Percentiles rank a stretch among this genome's conserved stretches.
Conservation (phyloP, 2,329 filamentous ascomycete species). For the Claviceps maximensis region DNA sequence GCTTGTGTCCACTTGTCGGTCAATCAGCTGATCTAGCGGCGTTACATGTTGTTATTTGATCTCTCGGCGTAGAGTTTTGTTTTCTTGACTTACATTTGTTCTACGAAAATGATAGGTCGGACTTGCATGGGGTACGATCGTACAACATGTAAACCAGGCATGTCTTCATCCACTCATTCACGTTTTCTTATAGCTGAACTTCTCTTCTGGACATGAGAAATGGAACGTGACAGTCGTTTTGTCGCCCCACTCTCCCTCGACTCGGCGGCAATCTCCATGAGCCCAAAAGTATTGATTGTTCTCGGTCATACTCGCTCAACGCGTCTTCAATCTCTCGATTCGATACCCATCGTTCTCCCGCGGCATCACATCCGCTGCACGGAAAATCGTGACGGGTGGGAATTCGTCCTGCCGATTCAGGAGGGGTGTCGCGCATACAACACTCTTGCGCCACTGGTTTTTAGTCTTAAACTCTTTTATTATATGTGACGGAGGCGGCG, state of each 20-base stretch:
- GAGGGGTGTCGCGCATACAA: background rate
- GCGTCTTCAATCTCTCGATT: background rate
- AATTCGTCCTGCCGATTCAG: background rate
- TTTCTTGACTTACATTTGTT: background rate
- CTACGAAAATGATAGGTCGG: background rate
- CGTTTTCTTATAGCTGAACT: conserved; percentile 3
- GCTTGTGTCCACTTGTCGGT: conserved; percentile 24
- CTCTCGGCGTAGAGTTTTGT: conserved; percentile 20
- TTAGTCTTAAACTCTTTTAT: conserved; percentile 3
- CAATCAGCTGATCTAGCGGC: conserved; percentile 21
- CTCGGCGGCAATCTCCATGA: background rate
- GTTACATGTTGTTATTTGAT: conserved; percentile 18
- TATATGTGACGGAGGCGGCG: background rate
- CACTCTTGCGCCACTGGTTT: conserved; percentile 2
- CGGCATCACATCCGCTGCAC: background rate
- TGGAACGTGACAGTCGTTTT: background rate
- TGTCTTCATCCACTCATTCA: conserved; percentile 4
- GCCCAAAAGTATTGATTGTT: background rate
- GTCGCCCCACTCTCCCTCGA: background rate
- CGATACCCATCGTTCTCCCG: background rate
- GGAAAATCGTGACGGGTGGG: background rate
- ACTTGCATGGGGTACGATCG: background rate
- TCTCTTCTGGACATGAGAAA: conserved; percentile 4
- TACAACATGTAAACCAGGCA: background rate
- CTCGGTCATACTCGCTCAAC: background rate